phyloP scores from a whole-genome alignment of 2,329 filamentous ascomycete genomes.

The Xylaria sp. region DNA sequence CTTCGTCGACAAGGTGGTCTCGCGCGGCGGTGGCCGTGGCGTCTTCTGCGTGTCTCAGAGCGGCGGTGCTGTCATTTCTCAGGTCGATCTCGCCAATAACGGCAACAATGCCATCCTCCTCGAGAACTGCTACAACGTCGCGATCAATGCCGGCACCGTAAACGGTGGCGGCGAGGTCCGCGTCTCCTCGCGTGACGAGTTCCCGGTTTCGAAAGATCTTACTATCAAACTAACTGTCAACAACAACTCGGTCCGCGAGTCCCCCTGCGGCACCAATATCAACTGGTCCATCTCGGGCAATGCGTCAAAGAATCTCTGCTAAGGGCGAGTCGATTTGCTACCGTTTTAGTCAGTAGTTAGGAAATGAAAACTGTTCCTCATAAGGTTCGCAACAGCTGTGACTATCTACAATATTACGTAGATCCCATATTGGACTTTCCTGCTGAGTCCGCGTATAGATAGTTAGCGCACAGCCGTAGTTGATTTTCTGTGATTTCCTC shows the following conservation, averaged over 20 bases:
- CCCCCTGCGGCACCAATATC: slow-evolving; percentile 63
- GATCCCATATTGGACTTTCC: background rate
- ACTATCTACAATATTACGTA: background rate
- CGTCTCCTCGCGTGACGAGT: slow-evolving; percentile 62
- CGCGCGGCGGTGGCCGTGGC: slow-evolving; percentile 65
- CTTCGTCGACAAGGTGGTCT: slow-evolving; percentile 62
- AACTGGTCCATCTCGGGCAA: slow-evolving; percentile 61
- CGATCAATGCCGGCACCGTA: slow-evolving; percentile 61
- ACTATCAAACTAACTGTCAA: slow-evolving; percentile 61
- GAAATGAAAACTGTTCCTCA: background rate
- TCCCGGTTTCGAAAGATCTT: slow-evolving; percentile 63
- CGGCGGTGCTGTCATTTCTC: slow-evolving; percentile 61
- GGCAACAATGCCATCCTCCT: slow-evolving; percentile 67
- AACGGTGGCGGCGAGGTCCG: slow-evolving; percentile 66
- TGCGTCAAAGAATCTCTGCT: slow-evolving; percentile 56
- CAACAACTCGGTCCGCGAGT: slow-evolving; percentile 61
- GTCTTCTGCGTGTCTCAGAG: slow-evolving; percentile 67
- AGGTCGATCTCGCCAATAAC: slow-evolving; percentile 61
- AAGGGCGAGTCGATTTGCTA: background rate
- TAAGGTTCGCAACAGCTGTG: background rate
- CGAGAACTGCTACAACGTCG: slow-evolving; percentile 68
- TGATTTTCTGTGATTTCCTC: too few relatives aligned
- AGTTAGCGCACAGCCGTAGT: too few relatives aligned
- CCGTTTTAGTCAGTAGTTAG: background rate
- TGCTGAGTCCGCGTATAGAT: too few relatives aligned